Base-by-base conservation (phyloP, 139 green algal genomes). In the Cymbomonas tetramitiformis region DNA sequence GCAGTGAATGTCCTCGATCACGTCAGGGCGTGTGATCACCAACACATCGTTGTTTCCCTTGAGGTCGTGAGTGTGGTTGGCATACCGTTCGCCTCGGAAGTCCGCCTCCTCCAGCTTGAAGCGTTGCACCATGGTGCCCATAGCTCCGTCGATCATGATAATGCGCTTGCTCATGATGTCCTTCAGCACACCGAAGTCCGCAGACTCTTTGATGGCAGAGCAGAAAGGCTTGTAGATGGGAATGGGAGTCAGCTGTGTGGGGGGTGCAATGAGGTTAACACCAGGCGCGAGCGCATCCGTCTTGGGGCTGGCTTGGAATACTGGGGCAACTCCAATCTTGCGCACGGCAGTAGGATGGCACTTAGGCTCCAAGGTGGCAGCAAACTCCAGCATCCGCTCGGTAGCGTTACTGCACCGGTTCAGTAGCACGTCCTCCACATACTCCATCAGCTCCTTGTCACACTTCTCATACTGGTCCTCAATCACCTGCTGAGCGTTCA, bases 31-130 rank as follows among this genome's bases (percentile, higher is more conserved):
- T 10, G 90, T 96, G 48, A 97, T 71, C 38, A 96, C 84, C 58
- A 97, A 74, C 26, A 97, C 15, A 62, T 97, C 90, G 63, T 97
- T 97, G 82, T 97, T 94, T 57, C 90, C 90, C 79, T 95, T 95
- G 8, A 97, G 83, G 70, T 96, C 88, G 60, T 88, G 55, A 1
- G 52, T 41, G 65, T 96, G 89, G 50, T 81, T 54, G 24, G 56
- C 57, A 49, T 85, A 88, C 26, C 62, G 29, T 29, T 74, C 57
- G 19, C 62, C 65, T 15, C 69, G 53, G 78, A 90, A 97, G 77
- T 97, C 90, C 31, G 71, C 77, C 79, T 97, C 90, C 39, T 76
- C 19, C 52, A 97, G 82, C 74, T 81, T 88, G 72, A 79, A 83
- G 29, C 64, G 65, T 71, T 92, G 84, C 40, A 94, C 86, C 34